phyloP scores from a whole-genome alignment of 164 flowering plant species.

The Vitis vinifera region ASM3070453v1 NC_081809.1:5637501-5638000 shows the following conservation, averaged over 20 bases:
- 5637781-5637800: constrained; percentile 35
- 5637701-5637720: not conserved
- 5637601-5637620: not conserved
- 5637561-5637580: constrained; percentile 19
- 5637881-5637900: not conserved
- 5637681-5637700: not conserved
- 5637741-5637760: not conserved
- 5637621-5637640: constrained; percentile 2
- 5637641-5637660: not conserved
- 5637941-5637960: not conserved
- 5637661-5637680: not conserved
- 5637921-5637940: not conserved
- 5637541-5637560: constrained; percentile 19
- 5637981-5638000: too few species aligned
- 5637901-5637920: too few species aligned
- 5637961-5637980: not conserved
- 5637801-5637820: constrained; percentile 33
- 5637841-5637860: constrained; percentile 38
- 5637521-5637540: not conserved
- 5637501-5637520: not conserved
- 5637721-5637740: not conserved
- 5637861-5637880: constrained; percentile 47
- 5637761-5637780: constrained; percentile 42
- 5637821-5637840: constrained; percentile 45
- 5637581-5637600: constrained; percentile 17